These are phyloP conservation scores for Xylariaceae sp. DNA, from an alignment of 2,329 filamentous ascomycete genomes.

Conservation along the genomic window DNA sequence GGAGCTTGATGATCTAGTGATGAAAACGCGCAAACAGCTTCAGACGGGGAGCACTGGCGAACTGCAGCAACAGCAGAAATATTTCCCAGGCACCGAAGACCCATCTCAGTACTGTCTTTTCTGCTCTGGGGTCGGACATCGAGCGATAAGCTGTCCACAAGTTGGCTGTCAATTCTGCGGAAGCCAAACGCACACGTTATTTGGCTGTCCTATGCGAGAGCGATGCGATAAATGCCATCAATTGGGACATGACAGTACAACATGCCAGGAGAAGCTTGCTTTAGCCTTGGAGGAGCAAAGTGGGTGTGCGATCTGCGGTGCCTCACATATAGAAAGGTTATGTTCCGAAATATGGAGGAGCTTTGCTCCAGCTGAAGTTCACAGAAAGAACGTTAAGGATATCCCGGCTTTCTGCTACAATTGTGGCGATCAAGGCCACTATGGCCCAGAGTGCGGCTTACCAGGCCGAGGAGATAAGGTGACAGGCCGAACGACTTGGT, in stretches of 20 bases:
- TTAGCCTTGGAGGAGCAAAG: slow-evolving; percentile 55
- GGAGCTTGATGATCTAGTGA: slow-evolving; percentile 18
- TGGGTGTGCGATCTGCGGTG: slow-evolving; percentile 64
- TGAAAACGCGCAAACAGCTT: slow-evolving; percentile 9
- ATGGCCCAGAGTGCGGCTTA: slow-evolving; percentile 56
- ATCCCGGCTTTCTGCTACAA: slow-evolving; percentile 58
- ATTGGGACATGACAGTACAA: slow-evolving; percentile 56
- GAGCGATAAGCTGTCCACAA: slow-evolving; percentile 47
- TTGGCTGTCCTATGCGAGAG: slow-evolving; percentile 52
- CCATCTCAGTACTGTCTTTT: slow-evolving; percentile 51
- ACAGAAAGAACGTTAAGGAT: slow-evolving; percentile 50
- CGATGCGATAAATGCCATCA: slow-evolving; percentile 64
- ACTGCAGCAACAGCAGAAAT: slow-evolving; percentile 45
- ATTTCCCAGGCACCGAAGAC: slow-evolving; percentile 54
- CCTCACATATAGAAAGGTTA: slow-evolving; percentile 60
- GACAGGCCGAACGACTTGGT: slow-evolving; percentile 53
- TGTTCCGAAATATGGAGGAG: slow-evolving; percentile 66
- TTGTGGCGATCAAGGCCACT: slow-evolving; percentile 60
- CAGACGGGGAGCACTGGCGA: slow-evolving; percentile 34
- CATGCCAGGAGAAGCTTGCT: slow-evolving; percentile 60
- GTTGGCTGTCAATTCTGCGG: slow-evolving; percentile 53
- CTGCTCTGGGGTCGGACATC: slow-evolving; percentile 55
- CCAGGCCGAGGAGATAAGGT: slow-evolving; percentile 26
- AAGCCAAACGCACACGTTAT: slow-evolving; percentile 49
- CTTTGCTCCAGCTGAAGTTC: slow-evolving; percentile 47